These are phyloP conservation scores for Tricholoma bakamatsutake DNA, from an alignment of 768 basidiomycete genomes.

Conservation along the genomic window DNA sequence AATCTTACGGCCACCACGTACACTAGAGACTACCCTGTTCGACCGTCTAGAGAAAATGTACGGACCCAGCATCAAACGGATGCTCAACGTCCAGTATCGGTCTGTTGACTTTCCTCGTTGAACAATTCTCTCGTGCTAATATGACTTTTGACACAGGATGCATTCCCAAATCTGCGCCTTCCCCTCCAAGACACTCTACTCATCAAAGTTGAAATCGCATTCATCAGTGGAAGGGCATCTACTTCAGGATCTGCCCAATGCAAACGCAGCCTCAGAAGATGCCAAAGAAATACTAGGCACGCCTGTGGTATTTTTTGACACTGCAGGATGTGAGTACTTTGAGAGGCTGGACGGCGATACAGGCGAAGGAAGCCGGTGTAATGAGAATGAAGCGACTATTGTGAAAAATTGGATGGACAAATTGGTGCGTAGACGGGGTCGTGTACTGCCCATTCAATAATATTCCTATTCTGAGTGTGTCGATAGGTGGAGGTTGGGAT, in stretches of 20 bases:
- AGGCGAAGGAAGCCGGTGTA: constrained; percentile 89
- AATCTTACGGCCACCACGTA: constrained; percentile 51
- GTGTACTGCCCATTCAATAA: neutral
- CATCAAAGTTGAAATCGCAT: constrained; percentile 63
- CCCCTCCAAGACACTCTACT: constrained; percentile 80
- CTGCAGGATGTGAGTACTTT: constrained; percentile 89
- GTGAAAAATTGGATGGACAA: constrained; percentile 80
- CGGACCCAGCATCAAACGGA: constrained; percentile 72
- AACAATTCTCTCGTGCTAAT: neutral
- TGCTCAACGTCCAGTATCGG: constrained; percentile 91
- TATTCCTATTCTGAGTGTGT: neutral
- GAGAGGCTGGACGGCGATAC: constrained; percentile 72
- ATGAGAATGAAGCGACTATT: constrained; percentile 91
- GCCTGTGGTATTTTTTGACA: constrained; percentile 92
- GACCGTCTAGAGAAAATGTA: constrained; percentile 89
- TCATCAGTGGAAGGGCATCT: constrained; percentile 66
- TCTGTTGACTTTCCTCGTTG: constrained; percentile 22
- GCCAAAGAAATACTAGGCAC: constrained; percentile 65
- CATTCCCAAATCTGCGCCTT: constrained; percentile 80
- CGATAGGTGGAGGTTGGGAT: constrained; percentile 56
- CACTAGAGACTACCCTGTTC: constrained; percentile 87
- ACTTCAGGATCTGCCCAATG: constrained; percentile 62
- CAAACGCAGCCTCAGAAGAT: constrained; percentile 46
- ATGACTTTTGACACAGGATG: constrained; percentile 51
- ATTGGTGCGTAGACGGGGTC: constrained; percentile 42